Evolutionary conservation across 2,329 filamentous ascomycete genomes (phyloP).

Genomic region (Xylariales sp.): DNA sequence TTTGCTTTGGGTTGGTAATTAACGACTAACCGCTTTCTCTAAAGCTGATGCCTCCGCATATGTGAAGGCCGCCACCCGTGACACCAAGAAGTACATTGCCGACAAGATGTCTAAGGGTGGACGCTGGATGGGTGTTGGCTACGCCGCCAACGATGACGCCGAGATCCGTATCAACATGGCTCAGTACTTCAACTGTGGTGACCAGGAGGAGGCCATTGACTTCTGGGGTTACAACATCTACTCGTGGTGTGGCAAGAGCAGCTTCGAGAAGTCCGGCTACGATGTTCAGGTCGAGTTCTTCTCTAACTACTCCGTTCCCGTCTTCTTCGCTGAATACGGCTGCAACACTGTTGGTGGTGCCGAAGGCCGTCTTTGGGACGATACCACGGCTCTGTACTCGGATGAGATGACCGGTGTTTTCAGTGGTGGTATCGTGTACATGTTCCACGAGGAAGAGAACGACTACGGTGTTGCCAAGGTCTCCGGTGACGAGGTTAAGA

Average conservation of each 20-base stretch:
- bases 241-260: conserved; percentile 81
- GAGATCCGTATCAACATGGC: conserved; percentile 76
- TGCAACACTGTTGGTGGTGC: conserved; percentile 69
- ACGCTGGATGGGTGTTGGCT: conserved; percentile 78
- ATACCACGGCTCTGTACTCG: conserved; percentile 75
- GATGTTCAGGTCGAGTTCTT: conserved; percentile 78
- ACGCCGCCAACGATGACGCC: conserved; percentile 82
- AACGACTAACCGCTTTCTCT: conserved; percentile 8
- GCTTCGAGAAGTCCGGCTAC: conserved; percentile 74
- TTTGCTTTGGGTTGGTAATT: neutral
- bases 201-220: conserved; percentile 70
- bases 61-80: conserved; percentile 84
- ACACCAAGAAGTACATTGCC: conserved; percentile 83
- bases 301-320: conserved; percentile 76
- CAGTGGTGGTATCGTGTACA: conserved; percentile 86
- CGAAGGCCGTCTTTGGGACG: conserved; percentile 75
- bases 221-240: conserved; percentile 93
- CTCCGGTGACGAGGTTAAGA: conserved; percentile 63
- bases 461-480: conserved; percentile 74
- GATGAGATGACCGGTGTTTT: conserved; percentile 76
- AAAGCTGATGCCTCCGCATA: conserved; percentile 74
- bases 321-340: conserved; percentile 86
- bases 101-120: conserved; percentile 65
- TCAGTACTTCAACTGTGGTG: conserved; percentile 81
- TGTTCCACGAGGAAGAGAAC: conserved; percentile 83